Conservation (phyloP, 148 eudicot genomes). For the Dianthus caryophyllus region DNA sequence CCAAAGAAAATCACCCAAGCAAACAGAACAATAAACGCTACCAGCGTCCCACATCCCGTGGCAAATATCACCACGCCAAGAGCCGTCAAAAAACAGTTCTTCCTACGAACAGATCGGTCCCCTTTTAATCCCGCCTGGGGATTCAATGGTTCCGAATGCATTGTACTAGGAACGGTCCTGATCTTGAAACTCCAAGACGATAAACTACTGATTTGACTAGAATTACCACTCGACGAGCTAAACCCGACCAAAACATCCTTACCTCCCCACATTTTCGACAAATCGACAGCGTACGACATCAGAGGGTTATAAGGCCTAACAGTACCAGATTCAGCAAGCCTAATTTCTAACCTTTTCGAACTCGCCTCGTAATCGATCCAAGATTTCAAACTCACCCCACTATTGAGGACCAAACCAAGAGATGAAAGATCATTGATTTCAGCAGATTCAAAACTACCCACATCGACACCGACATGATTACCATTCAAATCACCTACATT, state of each 20-base stretch:
- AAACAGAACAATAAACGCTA: conserved; percentile 36
- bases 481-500: conserved; percentile 43
- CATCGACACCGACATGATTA: conserved; percentile 55
- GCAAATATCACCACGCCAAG: conserved; percentile 52
- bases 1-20: conserved; percentile 42
- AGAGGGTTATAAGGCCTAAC: conserved; percentile 45
- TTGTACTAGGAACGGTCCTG: conserved; percentile 40
- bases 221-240: conserved; percentile 48
- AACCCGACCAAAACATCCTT: conserved; percentile 60
- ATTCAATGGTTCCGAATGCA: conserved; percentile 59
- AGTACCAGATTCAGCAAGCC: conserved; percentile 41
- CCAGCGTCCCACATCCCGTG: conserved; percentile 56
- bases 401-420: conserved; percentile 33
- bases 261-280: conserved; percentile 48
- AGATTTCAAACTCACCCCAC: conserved; percentile 42
- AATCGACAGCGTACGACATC: conserved; percentile 45
- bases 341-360: conserved; percentile 58
- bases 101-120: conserved; percentile 15
- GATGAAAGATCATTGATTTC: conserved; percentile 43
- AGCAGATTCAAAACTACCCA: conserved; percentile 40
- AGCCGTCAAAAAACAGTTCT: conserved; percentile 34
- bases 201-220: conserved; percentile 38
- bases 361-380: conserved; percentile 80
- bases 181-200: conserved; percentile 57
- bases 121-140: conserved; percentile 5